Conservation (phyloP, 2,329 filamentous ascomycete species). For the Stachybotrys echinatus region DNA sequence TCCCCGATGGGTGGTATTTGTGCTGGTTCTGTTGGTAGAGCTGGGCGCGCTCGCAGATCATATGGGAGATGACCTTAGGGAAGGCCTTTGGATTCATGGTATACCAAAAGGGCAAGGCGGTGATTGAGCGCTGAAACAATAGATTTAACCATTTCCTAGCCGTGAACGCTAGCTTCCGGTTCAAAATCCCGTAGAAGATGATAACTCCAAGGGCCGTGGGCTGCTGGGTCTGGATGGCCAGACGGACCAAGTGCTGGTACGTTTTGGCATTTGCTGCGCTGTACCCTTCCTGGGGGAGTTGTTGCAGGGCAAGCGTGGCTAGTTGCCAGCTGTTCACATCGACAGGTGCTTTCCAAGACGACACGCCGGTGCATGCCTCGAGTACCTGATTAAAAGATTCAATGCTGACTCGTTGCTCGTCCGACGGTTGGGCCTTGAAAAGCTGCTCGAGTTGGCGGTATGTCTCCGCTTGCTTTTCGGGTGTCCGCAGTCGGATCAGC, state of each 20-base stretch:
- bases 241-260: conserved; percentile 31
- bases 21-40: too few relatives aligned
- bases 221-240: conserved; percentile 26
- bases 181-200: conserved; percentile 25
- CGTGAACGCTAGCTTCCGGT: conserved; percentile 16
- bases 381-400: conserved; percentile 34
- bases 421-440: conserved; percentile 15
- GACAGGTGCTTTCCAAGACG: too few relatives aligned
- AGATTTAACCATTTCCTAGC: too few relatives aligned
- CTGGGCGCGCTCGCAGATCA: too few relatives aligned
- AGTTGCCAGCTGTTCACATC: conserved; percentile 9
- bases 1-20: too few relatives aligned
- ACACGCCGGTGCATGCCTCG: conserved; percentile 17
- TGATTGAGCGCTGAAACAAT: too few relatives aligned
- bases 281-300: conserved; percentile 11
- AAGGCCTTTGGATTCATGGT: too few relatives aligned
- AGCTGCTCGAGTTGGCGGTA: conserved; percentile 20
- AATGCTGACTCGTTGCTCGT: conserved; percentile 17
- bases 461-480: conserved; percentile 12
- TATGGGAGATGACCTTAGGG: too few relatives aligned
- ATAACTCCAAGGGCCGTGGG: conserved; percentile 21
- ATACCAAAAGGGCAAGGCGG: too few relatives aligned
- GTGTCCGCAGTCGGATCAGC: conserved; percentile 31
- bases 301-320: conserved; percentile 23
- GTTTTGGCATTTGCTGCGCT: conserved; percentile 22